Base-by-base conservation (phyloP, 768 basidiomycete genomes). In the Tulasnella sp. region DNA sequence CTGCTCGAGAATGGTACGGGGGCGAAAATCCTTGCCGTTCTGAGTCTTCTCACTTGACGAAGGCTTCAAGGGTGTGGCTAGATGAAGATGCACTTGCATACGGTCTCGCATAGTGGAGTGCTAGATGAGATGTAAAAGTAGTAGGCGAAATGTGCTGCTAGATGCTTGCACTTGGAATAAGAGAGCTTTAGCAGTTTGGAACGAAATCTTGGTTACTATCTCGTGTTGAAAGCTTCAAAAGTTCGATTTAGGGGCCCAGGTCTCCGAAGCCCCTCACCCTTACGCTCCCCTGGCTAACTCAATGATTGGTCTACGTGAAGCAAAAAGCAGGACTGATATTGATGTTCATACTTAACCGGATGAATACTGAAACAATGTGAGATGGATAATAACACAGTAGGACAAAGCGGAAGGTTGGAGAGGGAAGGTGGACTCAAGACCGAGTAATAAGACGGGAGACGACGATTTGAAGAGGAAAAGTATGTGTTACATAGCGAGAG, bases 1-100 rank as follows among this genome's bases (percentile, higher is more conserved):
- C 62, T 65, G 11, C 56, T 63, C 8, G 53, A 58, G 11, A 50
- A 46, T 24, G 53, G 62, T 34, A 46, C 49, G 44, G 41, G 62
- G 17, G 53, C 53, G 29, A 46, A 52, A 3, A 45, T 62, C 43
- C 56, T 63, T 43, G 62, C 30, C 15, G 62, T 24, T 52, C n/a
- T 27, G 50, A 31, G 45, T 27, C 19, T 48, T 10, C 34, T 38
- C 34, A 15, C 7, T n/a, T 48, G n/a, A 29, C 11, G 27, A n/a
- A 21, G 46, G 46, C 11, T 48, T 21, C 11, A 29, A 7, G 9
- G 50, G 27, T 52, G 50, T 19, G 12, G 7, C 10, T 24, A 29
- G 10, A 9, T 34, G 30, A 52, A 52, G 24, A 52, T 24, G 19
- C 8, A 52, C 27, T 12, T 19, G 50, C 19, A 52, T 27, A 10